phyloP scores from a whole-genome alignment of 352 stramenopile species.

The Phytophthora syringae region DNA sequence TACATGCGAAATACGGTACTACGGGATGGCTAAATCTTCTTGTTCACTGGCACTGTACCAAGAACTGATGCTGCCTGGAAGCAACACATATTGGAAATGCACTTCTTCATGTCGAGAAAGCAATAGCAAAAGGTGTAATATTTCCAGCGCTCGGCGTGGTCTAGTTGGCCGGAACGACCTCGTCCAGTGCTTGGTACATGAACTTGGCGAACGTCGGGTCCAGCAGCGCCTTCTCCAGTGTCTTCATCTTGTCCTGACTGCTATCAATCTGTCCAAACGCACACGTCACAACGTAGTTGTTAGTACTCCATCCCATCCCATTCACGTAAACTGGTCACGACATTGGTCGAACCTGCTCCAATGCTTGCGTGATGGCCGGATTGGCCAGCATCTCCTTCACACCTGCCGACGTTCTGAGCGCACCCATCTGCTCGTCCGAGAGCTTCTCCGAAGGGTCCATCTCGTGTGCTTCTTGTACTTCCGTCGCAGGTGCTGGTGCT shows the following conservation, averaged over 20 bases:
- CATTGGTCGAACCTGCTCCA: conserved; percentile 57
- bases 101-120: neutral
- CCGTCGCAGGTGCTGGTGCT: conserved; percentile 13
- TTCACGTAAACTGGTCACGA: neutral
- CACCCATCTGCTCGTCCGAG: conserved; percentile 55
- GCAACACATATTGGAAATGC: too few species aligned
- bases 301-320: neutral
- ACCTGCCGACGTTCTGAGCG: conserved; percentile 38
- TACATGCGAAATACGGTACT: too few species aligned
- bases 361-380: conserved; percentile 49
- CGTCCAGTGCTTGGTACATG: conserved; percentile 79
- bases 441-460: conserved; percentile 50
- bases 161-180: conserved; percentile 47
- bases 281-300: neutral
- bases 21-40: too few species aligned
- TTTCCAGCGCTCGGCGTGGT: neutral
- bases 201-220: conserved; percentile 76
- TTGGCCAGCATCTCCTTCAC: conserved; percentile 57
- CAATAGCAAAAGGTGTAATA: neutral
- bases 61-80: too few species aligned
- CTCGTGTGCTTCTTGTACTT: conserved; percentile 41
- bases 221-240: conserved; percentile 79
- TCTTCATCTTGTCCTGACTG: conserved; percentile 69
- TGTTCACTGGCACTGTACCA: too few species aligned
- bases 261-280: conserved; percentile 59